A percentile compares a stretch with the other conserved stretches of the same genome.
Conservation (phyloP, 23 red algal species). For the Cyanidioschyzon merolae region DNA sequence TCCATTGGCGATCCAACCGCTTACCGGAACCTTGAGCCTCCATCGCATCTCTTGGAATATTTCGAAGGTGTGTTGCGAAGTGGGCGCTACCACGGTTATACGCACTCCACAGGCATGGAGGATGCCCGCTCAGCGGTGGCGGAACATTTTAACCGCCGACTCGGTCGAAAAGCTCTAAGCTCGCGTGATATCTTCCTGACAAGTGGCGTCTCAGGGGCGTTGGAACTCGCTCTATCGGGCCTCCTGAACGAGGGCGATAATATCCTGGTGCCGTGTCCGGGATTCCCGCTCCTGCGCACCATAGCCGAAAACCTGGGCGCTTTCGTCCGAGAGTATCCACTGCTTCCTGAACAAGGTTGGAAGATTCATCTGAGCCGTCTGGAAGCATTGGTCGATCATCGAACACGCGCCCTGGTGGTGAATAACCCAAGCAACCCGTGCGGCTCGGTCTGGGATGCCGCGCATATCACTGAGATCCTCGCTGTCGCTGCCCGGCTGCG, state of each 20-base stretch:
- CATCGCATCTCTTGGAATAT: slow-evolving; percentile 25
- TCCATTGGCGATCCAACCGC: slow-evolving; percentile 83
- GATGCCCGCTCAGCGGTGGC: slow-evolving; percentile 57
- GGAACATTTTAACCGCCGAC: slow-evolving; percentile 28
- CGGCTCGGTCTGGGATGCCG: slow-evolving; percentile 52
- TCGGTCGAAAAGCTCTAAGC: slow-evolving; percentile 17
- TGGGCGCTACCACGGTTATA: slow-evolving; percentile 48
- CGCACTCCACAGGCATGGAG: slow-evolving; percentile 50
- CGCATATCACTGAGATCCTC: slow-evolving; percentile 50
- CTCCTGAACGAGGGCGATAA: slow-evolving; percentile 87
- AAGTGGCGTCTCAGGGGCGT: slow-evolving; percentile 66
- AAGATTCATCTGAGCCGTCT: slow-evolving; percentile 48
- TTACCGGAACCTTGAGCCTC: slow-evolving; percentile 62
- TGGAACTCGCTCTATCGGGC: slow-evolving; percentile 60
- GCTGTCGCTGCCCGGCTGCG: slow-evolving; percentile 36
- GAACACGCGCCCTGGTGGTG: slow-evolving; percentile 73
- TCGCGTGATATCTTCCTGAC: slow-evolving; percentile 63
- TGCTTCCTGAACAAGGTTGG: slow-evolving; percentile 50
- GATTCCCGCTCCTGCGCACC: slow-evolving; percentile 85
- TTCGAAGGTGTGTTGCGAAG: slow-evolving; percentile 33
- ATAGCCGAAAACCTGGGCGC: slow-evolving; percentile 56
- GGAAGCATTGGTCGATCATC: slow-evolving; percentile 34
- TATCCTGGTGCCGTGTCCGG: slow-evolving; percentile 68
- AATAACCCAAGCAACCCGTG: slow-evolving; percentile 99
- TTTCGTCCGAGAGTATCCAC: slow-evolving; percentile 44